phyloP scores from a whole-genome alignment of 2,329 filamentous ascomycete species.

The Didymella sp. region DNA sequence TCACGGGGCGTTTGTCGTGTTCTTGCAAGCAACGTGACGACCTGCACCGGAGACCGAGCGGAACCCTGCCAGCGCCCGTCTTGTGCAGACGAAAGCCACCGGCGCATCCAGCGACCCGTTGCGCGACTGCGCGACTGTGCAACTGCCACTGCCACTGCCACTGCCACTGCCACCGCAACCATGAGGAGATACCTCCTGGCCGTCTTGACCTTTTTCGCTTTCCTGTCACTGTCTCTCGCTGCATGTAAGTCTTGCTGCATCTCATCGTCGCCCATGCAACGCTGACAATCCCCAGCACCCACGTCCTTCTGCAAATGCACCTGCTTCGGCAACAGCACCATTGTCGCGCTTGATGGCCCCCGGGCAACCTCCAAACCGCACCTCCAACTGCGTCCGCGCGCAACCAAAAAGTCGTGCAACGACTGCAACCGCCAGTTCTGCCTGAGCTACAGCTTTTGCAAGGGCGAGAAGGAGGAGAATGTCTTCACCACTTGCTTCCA shows the following conservation, averaged over 20 bases:
- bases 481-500: conserved; percentile 73
- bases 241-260: conserved; percentile 48
- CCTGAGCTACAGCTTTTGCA: conserved; percentile 67
- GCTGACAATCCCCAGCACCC: conserved; percentile 49
- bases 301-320: conserved; percentile 77
- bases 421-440: conserved; percentile 74
- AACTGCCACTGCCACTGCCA: conserved; percentile 27
- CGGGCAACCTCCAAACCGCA: conserved; percentile 34
- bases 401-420: conserved; percentile 61
- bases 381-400: conserved; percentile 37
- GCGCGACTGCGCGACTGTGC: neutral
- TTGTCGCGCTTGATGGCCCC: conserved; percentile 67
- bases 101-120: conserved; percentile 4
- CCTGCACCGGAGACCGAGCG: conserved; percentile 6
- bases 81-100: conserved; percentile 1
- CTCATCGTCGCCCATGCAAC: neutral
- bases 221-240: conserved; percentile 52
- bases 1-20: neutral
- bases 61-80: conserved; percentile 1
- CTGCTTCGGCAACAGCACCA: conserved; percentile 71
- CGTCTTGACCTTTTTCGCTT: conserved; percentile 40
- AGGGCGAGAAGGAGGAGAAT: conserved; percentile 67
- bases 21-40: conserved; percentile 6
- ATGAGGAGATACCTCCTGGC: conserved; percentile 29
- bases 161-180: conserved; percentile 29